Percentiles rank a stretch among this genome's conserved stretches.
These are phyloP conservation scores for Termitomyces titanicus DNA, from an alignment of 768 basidiomycete genomes.

Conservation along the genomic window DNA sequence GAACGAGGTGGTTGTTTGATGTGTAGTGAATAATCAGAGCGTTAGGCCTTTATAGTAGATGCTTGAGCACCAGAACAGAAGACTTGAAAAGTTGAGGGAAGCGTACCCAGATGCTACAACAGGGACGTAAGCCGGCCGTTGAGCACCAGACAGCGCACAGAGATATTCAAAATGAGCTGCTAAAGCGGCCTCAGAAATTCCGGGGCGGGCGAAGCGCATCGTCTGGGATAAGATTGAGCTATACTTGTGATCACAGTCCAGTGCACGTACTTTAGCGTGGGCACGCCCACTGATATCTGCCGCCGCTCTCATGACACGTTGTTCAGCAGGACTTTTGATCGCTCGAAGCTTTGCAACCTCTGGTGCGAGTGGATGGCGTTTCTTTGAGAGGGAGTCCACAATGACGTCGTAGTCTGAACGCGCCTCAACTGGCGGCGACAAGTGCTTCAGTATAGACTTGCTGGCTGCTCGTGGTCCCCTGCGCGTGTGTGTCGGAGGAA, in stretches of 20 bases:
- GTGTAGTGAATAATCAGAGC: conserved; percentile 94
- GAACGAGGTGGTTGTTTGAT: conserved; percentile 77
- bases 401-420: conserved; percentile 51
- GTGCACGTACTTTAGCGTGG: conserved; percentile 67
- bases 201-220: conserved; percentile 68
- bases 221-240: conserved; percentile 42
- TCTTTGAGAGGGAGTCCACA: conserved; percentile 48
- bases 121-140: conserved; percentile 94
- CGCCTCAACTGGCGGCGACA: conserved; percentile 28
- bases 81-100: not conserved
- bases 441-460: conserved; percentile 55
- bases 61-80: not conserved
- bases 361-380: conserved; percentile 52
- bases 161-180: conserved; percentile 88
- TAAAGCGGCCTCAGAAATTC: conserved; percentile 36
- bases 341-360: conserved; percentile 69
- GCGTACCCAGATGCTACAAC: conserved; percentile 92
- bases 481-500: conserved; percentile 31
- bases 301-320: conserved; percentile 74
- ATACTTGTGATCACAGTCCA: not conserved
- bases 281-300: conserved; percentile 86
- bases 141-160: conserved; percentile 74
- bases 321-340: conserved; percentile 79
- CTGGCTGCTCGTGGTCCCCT: conserved; percentile 36
- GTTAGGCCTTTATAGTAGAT: conserved; percentile 55